Evolutionary conservation across 768 basidiomycete genomes (phyloP), one percentile per base, ranked within the genome.

Genomic region (Clathrus columnatus): DNA sequence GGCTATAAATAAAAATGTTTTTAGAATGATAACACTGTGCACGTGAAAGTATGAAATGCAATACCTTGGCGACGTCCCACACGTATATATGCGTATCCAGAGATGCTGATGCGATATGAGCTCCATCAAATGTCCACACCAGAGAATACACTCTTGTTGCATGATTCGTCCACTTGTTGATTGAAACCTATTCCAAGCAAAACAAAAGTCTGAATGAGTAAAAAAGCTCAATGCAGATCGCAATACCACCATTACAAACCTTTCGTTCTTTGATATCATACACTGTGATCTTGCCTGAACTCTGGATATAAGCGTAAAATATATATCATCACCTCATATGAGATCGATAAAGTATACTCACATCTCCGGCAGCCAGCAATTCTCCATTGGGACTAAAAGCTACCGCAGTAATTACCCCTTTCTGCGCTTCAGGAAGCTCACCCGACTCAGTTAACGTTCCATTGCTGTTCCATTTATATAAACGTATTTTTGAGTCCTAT

Each of bases 61-160:
- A 51, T 47, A 58, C 57, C 46, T 81, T 78, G 44, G 71, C 72
- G 27, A 91, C 81, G 60, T 84, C 83, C 83, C 89, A 97, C 23
- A 97, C 71, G 64, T 92, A 96, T 4, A 95, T 81, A 61, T 91
- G 81, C 27, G 93, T 94, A 67, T 98, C 95, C n/a, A 95, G 76
- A 18, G 91, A 90, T 10, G 86, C 92, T 4, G 91, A 92, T 10
- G 84, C 93, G 59, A 87, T 79, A 64, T 93, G 83, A 58, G 76
- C 75, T 6, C 84, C 83, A 63, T 88, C 83, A 5, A 79, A 61
- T 6, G 87, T 82, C 83, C 87, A 93, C 1, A 80, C 72, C 17
- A 98, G 75, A 8, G 88, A 81, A 61, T 84, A 79, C 58, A 97
- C 79, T 26, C 90, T 83, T 0, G 82, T 89, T 7, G 84, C 76